These are phyloP conservation scores for Paraconiothyrium brasiliense DNA, from an alignment of 2,329 filamentous ascomycete species.

Conservation along the genomic window DNA sequence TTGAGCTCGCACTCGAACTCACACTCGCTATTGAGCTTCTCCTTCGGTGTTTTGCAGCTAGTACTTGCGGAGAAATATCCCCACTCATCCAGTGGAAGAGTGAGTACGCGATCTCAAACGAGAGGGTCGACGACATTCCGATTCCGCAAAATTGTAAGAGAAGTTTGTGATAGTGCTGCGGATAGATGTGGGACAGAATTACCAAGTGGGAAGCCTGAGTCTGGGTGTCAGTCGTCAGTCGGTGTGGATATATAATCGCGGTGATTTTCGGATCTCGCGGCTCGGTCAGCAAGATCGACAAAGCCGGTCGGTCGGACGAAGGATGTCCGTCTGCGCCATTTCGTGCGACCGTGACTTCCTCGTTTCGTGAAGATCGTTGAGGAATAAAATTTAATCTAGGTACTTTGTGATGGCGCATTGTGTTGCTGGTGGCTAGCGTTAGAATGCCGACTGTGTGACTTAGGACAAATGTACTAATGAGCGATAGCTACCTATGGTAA, in stretches of 20 bases:
- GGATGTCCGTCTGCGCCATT: slow-evolving; percentile 7
- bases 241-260: slow-evolving; percentile 10
- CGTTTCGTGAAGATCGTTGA: background rate
- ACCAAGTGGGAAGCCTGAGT: background rate
- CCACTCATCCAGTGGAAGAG: slow-evolving; percentile 14
- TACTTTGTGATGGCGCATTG: background rate
- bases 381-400: background rate
- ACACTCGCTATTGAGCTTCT: slow-evolving; percentile 4
- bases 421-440: background rate
- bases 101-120: slow-evolving; percentile 12
- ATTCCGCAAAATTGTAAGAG: background rate
- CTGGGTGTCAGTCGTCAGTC: background rate
- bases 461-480: background rate
- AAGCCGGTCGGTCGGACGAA: slow-evolving; percentile 12
- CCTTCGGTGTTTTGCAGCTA: slow-evolving; percentile 6
- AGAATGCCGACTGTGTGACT: background rate
- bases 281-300: slow-evolving; percentile 10
- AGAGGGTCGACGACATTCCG: slow-evolving; percentile 10
- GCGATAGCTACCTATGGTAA: background rate
- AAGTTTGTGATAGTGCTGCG: too few species aligned
- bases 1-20: background rate
- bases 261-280: slow-evolving; percentile 9
- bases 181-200: background rate
- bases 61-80: slow-evolving; percentile 9
- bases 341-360: background rate